These are phyloP conservation scores for Leishmania tarentolae DNA, from an alignment of 208 protist genomes.

Conservation along the genomic window DNA sequence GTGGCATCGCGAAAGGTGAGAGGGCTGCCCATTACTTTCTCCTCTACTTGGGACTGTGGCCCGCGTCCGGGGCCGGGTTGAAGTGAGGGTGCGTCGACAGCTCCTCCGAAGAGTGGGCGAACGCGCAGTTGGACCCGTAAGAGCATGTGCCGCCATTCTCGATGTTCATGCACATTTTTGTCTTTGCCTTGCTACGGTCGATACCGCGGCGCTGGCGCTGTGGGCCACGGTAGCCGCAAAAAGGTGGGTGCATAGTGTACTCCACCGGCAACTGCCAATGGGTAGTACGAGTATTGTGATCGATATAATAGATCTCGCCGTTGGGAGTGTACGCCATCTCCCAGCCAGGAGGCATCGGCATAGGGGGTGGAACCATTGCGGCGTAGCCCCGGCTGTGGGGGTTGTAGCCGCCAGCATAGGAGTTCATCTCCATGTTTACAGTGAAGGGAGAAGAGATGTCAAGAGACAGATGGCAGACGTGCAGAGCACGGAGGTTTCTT, in stretches of 20 bases:
- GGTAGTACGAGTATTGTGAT: conserved; percentile 88
- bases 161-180: conserved; percentile 94
- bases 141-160: conserved; percentile 85
- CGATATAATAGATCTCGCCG: conserved; percentile 86
- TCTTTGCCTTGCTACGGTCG: conserved; percentile 85
- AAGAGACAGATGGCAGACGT: not conserved
- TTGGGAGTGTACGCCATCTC: conserved; percentile 71
- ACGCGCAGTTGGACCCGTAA: conserved; percentile 85
- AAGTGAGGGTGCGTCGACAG: conserved; percentile 55
- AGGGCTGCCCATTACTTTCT: not conserved
- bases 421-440: conserved; percentile 29
- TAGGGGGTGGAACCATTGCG: conserved; percentile 15
- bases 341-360: conserved; percentile 77
- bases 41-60: not conserved
- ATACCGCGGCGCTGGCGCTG: conserved; percentile 70
- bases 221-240: conserved; percentile 36
- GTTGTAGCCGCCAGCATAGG: conserved; percentile 28
- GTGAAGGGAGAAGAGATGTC: too few relatives aligned
- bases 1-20: not conserved
- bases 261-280: conserved; percentile 76
- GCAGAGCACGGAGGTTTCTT: not conserved
- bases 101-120: conserved; percentile 85
- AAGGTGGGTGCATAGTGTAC: conserved; percentile 35
- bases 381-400: conserved; percentile 16
- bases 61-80: conserved; percentile 15